These are phyloP conservation scores for Dunaliella primolecta DNA, from an alignment of 139 green algal species.

Conservation along the genomic window DNA sequence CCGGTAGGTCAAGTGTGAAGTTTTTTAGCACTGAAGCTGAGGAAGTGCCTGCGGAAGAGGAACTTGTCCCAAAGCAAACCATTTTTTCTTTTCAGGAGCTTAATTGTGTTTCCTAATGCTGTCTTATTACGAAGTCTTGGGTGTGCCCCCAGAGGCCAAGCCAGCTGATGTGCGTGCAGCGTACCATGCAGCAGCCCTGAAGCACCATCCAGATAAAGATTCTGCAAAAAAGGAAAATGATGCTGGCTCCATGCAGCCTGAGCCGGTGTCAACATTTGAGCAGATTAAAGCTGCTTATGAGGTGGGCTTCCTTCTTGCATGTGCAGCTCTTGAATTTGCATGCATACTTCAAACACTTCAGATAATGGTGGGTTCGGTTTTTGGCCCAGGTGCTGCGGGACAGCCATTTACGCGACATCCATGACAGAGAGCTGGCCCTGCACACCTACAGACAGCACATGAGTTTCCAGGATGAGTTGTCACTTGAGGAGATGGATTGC, in stretches of 20 bases:
- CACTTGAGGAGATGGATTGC: not conserved
- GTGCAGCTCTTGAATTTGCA: not conserved
- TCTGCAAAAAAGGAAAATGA: no score
- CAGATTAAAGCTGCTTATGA: not conserved
- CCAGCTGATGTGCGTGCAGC: not conserved
- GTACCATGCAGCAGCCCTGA: constrained; percentile 6
- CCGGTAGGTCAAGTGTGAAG: no score
- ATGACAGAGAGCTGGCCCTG: constrained; percentile 7
- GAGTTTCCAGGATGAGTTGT: not conserved
- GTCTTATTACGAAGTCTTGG: constrained; percentile 4
- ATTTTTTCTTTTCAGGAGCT: no score
- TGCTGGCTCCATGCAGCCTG: no score
- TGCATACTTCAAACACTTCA: not conserved
- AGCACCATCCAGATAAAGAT: constrained; percentile 8
- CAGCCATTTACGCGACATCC: not conserved
- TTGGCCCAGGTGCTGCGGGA: not conserved
- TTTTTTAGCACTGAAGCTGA: no score
- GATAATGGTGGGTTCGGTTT: not conserved
- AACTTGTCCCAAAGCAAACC: no score
- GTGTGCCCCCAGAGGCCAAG: not conserved
- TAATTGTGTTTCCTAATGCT: no score
- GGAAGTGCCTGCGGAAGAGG: no score
- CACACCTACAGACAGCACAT: not conserved
- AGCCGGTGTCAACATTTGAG: not conserved
- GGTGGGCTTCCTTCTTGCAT: not conserved